A percentile compares a stretch with the other conserved stretches of the same genome.
Evolutionary conservation across 2,329 filamentous ascomycete species (phyloP).

Genomic region (Talaromyces sp.): DNA sequence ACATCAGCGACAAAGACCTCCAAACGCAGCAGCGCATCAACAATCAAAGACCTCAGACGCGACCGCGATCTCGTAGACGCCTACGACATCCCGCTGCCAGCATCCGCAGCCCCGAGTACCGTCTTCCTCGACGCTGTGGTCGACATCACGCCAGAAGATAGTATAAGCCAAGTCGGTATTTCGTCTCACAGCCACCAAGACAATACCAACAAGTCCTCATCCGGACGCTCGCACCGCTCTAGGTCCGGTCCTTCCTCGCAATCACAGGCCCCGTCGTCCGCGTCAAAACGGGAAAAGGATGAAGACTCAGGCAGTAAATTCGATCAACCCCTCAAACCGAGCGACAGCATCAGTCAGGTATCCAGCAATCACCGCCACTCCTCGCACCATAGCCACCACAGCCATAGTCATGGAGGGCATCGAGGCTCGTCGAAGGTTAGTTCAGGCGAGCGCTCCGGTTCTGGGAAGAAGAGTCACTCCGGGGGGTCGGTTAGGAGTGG

Average conservation of each 20-base stretch:
- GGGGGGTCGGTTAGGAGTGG: conserved; percentile 1
- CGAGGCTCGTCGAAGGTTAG: neutral
- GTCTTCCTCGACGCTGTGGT: conserved; percentile 27
- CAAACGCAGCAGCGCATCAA: conserved; percentile 16
- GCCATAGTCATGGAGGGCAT: neutral
- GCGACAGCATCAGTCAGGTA: conserved; percentile 42
- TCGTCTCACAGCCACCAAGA: conserved; percentile 23
- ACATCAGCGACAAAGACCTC: conserved; percentile 21
- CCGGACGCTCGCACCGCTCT: conserved; percentile 22
- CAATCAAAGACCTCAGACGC: conserved; percentile 19
- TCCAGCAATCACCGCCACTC: conserved; percentile 24
- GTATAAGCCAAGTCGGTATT: conserved; percentile 64
- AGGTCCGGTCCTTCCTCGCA: conserved; percentile 24
- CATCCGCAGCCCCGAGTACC: conserved; percentile 31
- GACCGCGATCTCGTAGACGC: conserved; percentile 1
- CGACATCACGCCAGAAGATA: conserved; percentile 71
- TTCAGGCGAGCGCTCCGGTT: neutral
- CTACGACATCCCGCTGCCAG: conserved; percentile 30
- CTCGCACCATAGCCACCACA: neutral
- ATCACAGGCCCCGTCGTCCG: conserved; percentile 20
- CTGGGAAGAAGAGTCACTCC: conserved; percentile 1
- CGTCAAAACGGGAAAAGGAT: conserved; percentile 27
- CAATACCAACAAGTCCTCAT: conserved; percentile 17
- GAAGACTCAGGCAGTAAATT: conserved; percentile 25
- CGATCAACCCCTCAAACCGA: conserved; percentile 38